Conservation (phyloP, 257 asterid species). For the Lavandula angustifolia region DNA sequence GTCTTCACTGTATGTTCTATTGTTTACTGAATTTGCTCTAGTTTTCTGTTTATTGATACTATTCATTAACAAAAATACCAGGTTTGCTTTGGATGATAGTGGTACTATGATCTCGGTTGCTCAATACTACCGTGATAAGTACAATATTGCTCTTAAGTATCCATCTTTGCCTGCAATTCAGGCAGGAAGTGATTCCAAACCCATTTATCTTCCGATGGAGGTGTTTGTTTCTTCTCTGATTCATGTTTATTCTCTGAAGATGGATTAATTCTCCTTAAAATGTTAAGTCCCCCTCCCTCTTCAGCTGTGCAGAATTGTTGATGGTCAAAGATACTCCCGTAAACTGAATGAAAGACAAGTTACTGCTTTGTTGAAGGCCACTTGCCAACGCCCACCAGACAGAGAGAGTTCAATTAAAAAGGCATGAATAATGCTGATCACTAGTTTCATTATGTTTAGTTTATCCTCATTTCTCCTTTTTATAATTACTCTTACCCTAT, state of each 20-base stretch:
- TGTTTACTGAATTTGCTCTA: not conserved
- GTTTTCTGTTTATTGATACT: not conserved
- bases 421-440: conserved; percentile 31
- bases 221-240: conserved; percentile 32
- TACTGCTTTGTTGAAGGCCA: conserved; percentile 57
- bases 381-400: conserved; percentile 60
- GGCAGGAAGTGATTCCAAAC: conserved; percentile 60
- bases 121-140: conserved; percentile 52
- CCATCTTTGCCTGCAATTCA: conserved; percentile 65
- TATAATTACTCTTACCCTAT: not conserved
- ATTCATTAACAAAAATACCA: conserved; percentile 22
- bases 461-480: not conserved
- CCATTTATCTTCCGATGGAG: conserved; percentile 83
- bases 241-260: not conserved
- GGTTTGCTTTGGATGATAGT: conserved; percentile 56
- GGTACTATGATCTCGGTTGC: conserved; percentile 44
- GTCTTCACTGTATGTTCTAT: not conserved
- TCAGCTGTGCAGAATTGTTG: conserved; percentile 59
- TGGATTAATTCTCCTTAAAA: not conserved
- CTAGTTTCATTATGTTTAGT: not conserved
- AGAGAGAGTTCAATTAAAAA: conserved; percentile 40
- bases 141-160: conserved; percentile 37
- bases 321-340: conserved; percentile 59
- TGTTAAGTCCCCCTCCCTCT: not conserved
- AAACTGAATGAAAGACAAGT: conserved; percentile 70